These are phyloP conservation scores for Lunularia cruciata DNA, from an alignment of 225 moss, liverwort and hornwort genomes.

Conservation along the genomic window DNA sequence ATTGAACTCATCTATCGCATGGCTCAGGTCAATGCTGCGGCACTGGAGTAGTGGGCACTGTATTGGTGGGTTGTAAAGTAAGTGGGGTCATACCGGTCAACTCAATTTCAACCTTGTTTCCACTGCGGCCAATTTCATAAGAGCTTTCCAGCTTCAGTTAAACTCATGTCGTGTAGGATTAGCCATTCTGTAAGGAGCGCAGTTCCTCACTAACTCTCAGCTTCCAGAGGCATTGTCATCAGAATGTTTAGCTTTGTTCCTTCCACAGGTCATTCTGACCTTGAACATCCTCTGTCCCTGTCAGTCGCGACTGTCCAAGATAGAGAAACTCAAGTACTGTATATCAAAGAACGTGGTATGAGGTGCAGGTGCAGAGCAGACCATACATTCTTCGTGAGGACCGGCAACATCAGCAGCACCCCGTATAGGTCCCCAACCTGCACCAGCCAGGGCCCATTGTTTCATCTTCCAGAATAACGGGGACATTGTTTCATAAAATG, in stretches of 20 bases:
- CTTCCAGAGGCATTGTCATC: background rate
- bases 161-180: too few species aligned
- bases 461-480: background rate
- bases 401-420: too few species aligned
- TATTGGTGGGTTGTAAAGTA: background rate
- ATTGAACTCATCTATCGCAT: too few species aligned
- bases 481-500: background rate
- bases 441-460: background rate
- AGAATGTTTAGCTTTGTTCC: background rate
- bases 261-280: background rate
- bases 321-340: slow-evolving; percentile 1
- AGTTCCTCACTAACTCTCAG: background rate
- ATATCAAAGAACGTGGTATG: background rate
- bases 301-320: background rate
- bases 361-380: background rate
- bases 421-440: background rate
- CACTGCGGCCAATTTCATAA: background rate
- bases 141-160: too few species aligned
- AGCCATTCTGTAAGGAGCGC: background rate
- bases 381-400: slow-evolving; percentile 13
- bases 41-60: too few species aligned
- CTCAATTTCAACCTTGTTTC: background rate
- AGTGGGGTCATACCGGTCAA: background rate
- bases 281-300: background rate
- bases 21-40: too few species aligned